Conservation (phyloP, 2,329 filamentous ascomycete genomes). For the Lecanicillium sp. region DNA sequence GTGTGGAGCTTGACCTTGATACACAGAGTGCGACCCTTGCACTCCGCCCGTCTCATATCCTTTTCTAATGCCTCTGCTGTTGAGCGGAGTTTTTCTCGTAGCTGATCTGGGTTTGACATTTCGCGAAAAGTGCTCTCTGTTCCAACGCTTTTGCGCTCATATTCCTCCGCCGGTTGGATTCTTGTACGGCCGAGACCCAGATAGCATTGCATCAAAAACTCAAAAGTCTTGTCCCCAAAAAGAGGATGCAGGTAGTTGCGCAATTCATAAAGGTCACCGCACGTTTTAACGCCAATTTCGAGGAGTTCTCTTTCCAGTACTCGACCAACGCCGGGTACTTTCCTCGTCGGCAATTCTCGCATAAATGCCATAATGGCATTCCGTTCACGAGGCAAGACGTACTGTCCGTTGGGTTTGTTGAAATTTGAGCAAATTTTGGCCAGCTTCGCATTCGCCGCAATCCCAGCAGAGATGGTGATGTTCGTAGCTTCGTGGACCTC, state of each 20-base stretch:
- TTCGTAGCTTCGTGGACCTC: constrained; percentile 69
- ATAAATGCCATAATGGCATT: constrained; percentile 77
- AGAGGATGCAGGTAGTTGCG: constrained; percentile 66
- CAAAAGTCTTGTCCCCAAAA: constrained; percentile 86
- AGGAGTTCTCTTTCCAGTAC: constrained; percentile 88
- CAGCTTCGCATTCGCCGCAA: constrained; percentile 85
- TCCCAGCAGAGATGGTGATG: constrained; percentile 88
- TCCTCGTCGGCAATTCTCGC: constrained; percentile 71
- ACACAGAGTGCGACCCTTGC: constrained; percentile 84
- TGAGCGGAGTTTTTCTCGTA: constrained; percentile 70
- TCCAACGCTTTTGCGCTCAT: constrained; percentile 87
- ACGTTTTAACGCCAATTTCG: constrained; percentile 79
- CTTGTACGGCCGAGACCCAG: constrained; percentile 79
- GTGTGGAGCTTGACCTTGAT: constrained; percentile 92
- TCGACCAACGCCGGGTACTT: constrained; percentile 90
- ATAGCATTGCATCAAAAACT: constrained; percentile 77
- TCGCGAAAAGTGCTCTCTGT: constrained; percentile 90
- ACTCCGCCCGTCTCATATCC: constrained; percentile 69
- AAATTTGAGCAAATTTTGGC: constrained; percentile 94
- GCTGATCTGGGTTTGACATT: constrained; percentile 56
- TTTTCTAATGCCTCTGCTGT: constrained; percentile 82
- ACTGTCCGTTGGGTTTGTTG: constrained; percentile 96
- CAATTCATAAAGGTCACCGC: constrained; percentile 75
- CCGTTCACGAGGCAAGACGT: constrained; percentile 63
- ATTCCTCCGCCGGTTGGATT: constrained; percentile 79